Percentiles rank a stretch among this genome's conserved stretches.
These are phyloP conservation scores for Pythium myriotylum DNA, from an alignment of 352 stramenopile species.

Conservation along the genomic window DNA sequence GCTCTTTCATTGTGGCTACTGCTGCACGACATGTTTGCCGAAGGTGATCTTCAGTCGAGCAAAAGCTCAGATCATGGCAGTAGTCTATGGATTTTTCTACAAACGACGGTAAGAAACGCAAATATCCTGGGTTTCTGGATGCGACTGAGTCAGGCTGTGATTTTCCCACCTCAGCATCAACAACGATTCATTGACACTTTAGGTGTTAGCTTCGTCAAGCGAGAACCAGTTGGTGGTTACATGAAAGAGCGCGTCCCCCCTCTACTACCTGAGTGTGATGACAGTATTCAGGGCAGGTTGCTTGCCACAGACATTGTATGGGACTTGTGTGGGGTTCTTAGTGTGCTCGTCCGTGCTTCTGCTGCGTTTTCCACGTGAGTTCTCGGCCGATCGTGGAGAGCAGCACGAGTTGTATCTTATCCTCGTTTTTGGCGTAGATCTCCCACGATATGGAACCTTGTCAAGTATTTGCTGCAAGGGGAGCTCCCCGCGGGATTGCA, in stretches of 20 bases:
- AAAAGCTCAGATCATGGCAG: conserved; percentile 21
- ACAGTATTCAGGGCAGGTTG: conserved; percentile 17
- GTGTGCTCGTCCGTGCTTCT: conserved; percentile 1
- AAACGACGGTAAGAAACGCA: conserved; percentile 38
- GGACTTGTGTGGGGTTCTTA: conserved; percentile 20
- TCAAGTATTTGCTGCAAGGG: conserved; percentile 16
- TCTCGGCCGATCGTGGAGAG: too few species aligned
- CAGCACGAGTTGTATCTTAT: too few species aligned
- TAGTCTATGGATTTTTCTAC: conserved; percentile 60
- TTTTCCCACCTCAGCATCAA: conserved; percentile 18
- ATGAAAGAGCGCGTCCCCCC: conserved; percentile 19
- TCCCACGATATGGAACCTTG: conserved; percentile 13
- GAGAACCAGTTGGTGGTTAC: conserved; percentile 19
- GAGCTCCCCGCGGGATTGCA: conserved; percentile 4
- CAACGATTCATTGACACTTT: conserved; percentile 20
- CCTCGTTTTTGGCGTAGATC: neutral
- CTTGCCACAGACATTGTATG: conserved; percentile 26
- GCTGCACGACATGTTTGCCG: conserved; percentile 43
- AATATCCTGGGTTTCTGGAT: too few species aligned
- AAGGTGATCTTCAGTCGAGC: conserved; percentile 14
- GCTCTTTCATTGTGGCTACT: conserved; percentile 62
- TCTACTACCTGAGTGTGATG: conserved; percentile 9
- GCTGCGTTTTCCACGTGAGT: neutral
- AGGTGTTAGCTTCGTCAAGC: conserved; percentile 15
- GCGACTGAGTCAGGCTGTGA: too few species aligned